Evolutionary conservation across 2,329 filamentous ascomycete species (phyloP).

Genomic region (Dothiorella sarmentorum): DNA sequence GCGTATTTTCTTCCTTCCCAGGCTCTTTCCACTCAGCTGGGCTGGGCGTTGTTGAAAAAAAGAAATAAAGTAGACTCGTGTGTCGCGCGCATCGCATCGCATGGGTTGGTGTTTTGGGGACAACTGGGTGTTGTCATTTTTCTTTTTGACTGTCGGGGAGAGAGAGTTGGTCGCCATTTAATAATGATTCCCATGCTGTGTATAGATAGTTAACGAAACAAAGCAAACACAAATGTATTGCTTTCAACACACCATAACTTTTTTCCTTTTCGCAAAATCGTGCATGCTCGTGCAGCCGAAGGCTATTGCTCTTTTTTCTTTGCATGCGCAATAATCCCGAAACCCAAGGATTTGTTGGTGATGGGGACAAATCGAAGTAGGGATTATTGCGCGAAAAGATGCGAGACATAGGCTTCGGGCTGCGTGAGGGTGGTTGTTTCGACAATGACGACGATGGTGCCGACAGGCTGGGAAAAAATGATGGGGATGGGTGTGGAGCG

Average conservation of each 20-base stretch:
- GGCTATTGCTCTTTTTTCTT: too few species aligned
- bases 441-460: too few species aligned
- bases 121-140: not conserved
- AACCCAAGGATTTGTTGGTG: too few species aligned
- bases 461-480: not conserved
- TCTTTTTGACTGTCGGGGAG: not conserved
- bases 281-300: too few species aligned
- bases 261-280: too few species aligned
- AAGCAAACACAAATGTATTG: not conserved
- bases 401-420: too few species aligned
- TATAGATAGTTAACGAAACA: slow-evolving; percentile 8
- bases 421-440: too few species aligned
- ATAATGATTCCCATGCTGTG: slow-evolving; percentile 15
- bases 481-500: not conserved
- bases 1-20: too few species aligned
- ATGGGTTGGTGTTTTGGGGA: not conserved
- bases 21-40: slow-evolving; percentile 12
- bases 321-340: too few species aligned
- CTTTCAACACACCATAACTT: not conserved
- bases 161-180: not conserved
- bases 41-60: not conserved
- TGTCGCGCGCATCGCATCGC: not conserved
- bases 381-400: too few species aligned
- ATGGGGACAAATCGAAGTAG: too few species aligned
- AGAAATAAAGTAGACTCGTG: not conserved